Conservation (phyloP, 1,284 basidiomycete genomes). For the Athelia psychrophila region DNA sequence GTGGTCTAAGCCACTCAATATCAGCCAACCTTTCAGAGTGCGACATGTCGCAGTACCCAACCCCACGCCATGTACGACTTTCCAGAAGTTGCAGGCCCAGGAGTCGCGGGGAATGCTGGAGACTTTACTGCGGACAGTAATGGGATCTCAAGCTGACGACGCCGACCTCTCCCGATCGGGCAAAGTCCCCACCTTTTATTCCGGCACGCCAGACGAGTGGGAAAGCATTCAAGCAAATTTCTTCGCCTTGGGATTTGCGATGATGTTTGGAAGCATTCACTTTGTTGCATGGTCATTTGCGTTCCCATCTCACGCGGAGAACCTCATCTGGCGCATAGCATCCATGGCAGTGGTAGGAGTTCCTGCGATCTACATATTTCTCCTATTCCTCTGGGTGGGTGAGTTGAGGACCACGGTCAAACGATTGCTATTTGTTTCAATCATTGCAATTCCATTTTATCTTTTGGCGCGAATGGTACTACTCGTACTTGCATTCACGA, state of each 20-base stretch:
- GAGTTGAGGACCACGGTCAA: too few species aligned
- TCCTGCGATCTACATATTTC: neutral
- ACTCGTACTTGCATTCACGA: constrained; percentile 3
- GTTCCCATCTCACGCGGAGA: constrained; percentile 5
- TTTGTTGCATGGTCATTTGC: constrained; percentile 10
- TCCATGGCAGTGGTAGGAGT: constrained; percentile 1
- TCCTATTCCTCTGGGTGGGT: neutral
- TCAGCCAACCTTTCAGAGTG: constrained; percentile 1
- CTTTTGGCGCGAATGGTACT: constrained; percentile 1
- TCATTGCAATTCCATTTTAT: neutral
- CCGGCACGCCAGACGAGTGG: neutral
- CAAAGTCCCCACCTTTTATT: neutral
- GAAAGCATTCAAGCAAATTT: neutral
- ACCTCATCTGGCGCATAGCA: constrained; percentile 4
- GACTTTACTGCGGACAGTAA: neutral
- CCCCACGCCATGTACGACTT: neutral
- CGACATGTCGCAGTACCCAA: neutral
- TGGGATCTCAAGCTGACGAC: neutral
- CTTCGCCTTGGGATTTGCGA: neutral
- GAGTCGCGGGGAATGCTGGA: too few species aligned
- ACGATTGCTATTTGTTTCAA: too few species aligned
- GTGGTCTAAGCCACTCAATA: constrained; percentile 9
- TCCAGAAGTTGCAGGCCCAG: too few species aligned
- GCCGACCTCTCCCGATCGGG: neutral
- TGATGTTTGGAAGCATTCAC: constrained; percentile 7